Base-by-base conservation (phyloP, 345 rosid genomes). In the Jatropha curcas region DNA sequence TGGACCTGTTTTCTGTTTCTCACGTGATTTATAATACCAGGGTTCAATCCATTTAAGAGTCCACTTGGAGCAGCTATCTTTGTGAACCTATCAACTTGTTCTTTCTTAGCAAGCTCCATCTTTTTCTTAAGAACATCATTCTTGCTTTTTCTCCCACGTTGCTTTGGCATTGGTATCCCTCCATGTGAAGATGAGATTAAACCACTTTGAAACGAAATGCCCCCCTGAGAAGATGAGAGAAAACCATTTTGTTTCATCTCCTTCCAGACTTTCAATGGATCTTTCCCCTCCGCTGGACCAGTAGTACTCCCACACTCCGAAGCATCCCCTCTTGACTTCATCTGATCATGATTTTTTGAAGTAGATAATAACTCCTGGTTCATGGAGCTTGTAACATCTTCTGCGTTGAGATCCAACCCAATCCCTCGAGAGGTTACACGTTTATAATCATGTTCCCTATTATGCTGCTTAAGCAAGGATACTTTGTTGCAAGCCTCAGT, bases 31-130 rank as follows among this genome's bases (percentile, higher is more conserved):
- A 95, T 90, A 68, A 95, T 95, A 56, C 99, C 97, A 0, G 96
- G 99, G 76, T 92, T 95, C 84, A 95, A 67, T 59, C 85, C 94
- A 58, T 89, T 92, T 68, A 95, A 87, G 76, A 91, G 84, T 48
- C 97, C 98, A 76, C 96, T 95, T 2, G 99, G 99, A 28, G 97
- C 91, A 19, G 98, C 88, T 70, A 92, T 82, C 82, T 88, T 89
- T 7, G 98, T 71, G 57, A 95, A 88, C 81, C 90, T 87, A 79
- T 91, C 96, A 39, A 83, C 89, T 75, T 85, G 90, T 74, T 93
- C 93, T 71, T 80, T 88, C 88, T 83, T 95, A 0, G 94, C 96
- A 39, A 86, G 74, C 71, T 91, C 96, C 67, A 86, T 86, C 81
- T 77, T 91, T 81, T 68, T 90, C 89, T 87, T 89, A 10, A 83